Evolutionary conservation across 169 alveolate genomes (phyloP).

Genomic region (Eimeria maxima): DNA sequence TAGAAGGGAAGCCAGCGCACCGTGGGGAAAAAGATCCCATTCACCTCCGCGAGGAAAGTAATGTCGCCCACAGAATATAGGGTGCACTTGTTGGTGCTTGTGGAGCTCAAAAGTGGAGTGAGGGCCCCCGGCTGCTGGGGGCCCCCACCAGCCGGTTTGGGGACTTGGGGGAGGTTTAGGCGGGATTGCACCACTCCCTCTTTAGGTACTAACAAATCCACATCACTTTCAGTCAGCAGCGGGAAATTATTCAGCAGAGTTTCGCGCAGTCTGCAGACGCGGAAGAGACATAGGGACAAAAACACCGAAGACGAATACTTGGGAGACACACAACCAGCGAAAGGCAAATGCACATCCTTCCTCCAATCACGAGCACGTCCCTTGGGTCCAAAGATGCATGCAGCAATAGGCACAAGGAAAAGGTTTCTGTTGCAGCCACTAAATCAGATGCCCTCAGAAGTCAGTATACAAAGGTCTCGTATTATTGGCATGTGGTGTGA

Average conservation of each 20-base stretch:
- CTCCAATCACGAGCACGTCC: too few species aligned
- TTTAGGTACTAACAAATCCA: conserved; percentile 73
- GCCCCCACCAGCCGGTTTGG: conserved; percentile 19
- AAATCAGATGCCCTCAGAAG: too few species aligned
- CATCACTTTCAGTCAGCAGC: conserved; percentile 4
- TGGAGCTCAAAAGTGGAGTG: conserved; percentile 37
- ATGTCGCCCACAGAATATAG: conserved; percentile 32
- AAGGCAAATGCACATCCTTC: not conserved
- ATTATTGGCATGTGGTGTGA: too few species aligned
- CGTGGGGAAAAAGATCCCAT: conserved; percentile 76
- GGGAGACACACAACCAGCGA: not conserved
- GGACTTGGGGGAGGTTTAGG: not conserved
- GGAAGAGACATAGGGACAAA: not conserved
- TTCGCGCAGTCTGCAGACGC: conserved; percentile 65
- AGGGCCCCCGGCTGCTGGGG: conserved; percentile 58
- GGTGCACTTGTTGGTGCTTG: conserved; percentile 48
- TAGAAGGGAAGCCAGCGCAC: conserved; percentile 13
- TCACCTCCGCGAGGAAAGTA: conserved; percentile 57
- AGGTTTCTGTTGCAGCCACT: too few species aligned
- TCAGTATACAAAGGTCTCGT: too few species aligned
- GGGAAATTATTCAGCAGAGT: conserved; percentile 63
- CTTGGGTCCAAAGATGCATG: too few species aligned
- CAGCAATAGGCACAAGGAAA: too few species aligned
- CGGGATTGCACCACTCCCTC: conserved; percentile 39
- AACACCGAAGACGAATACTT: not conserved